Evolutionary conservation across 106 monocot species (phyloP), one percentile per base, ranked within the genome.

Genomic region (Narthecium ossifragum): DNA sequence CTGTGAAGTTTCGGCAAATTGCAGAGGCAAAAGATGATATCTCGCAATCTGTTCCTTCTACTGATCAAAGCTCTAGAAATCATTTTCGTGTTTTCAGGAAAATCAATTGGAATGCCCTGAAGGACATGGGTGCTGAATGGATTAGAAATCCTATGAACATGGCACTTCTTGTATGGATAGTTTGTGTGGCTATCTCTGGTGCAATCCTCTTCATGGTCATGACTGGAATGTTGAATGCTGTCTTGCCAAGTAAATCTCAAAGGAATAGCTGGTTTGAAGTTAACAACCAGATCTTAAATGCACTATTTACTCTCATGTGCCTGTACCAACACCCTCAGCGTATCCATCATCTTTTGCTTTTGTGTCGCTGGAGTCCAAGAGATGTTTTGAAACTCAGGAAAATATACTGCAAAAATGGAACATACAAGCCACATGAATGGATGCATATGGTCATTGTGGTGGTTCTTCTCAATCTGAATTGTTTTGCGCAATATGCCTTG

Each of bases 261-360:
- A 61, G 83, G 34, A 48, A 92, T 60, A 57, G 45, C 21, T 92
- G 92, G 92, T 87, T 92, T 53, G 92, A 92, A 68, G 78, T 92
- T 10, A 92, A 81, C 73, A 92, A 92, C 54, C 91, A 91, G 63
- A 77, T 91, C 29, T 47, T 91, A 17, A 91, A 91, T 60, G 91
- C 91, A 14, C 38, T 91, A 23, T 91, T 91, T 37, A 91, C 91
- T 46, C 82, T 91, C 28, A 91, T 91, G 91, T 82, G 85, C 63
- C 85, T 91, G 26, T 86, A 82, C 39, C 82, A 91, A 46, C 91
- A 91, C 51, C 91, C 91, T 5, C 69, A 52, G 28, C 53, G 85
- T 45, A 66, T 79, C 45, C 52, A 85, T 59, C 69, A 91, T 68
- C 76, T 91, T 45, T 62, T 77, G 0, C 91, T 91, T 55, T 63